Evolutionary conservation across 139 green algal genomes (phyloP), one percentile per base, ranked within the genome.

Genomic region (Chlorella sorokiniana): DNA sequence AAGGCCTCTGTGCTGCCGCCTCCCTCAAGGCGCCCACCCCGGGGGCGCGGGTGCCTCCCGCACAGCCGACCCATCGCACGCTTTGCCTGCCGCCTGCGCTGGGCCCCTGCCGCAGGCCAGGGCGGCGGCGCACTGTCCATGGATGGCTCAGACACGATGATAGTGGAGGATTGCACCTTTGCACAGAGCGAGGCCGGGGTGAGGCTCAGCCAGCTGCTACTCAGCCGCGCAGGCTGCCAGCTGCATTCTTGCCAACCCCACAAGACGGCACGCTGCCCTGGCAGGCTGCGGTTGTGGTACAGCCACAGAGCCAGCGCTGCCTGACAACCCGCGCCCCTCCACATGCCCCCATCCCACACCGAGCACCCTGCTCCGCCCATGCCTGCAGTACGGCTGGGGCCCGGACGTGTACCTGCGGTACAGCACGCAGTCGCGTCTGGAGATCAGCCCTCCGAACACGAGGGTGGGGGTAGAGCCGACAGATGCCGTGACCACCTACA

Each of bases 111-210:
- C 54, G 78, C 67, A 77, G 78, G 81, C 51, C 71, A 86, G 59
- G 81, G 81, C 14, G 81, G 81, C 27, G 81, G 70, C 31, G 81
- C 81, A 1, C 54, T 86, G n/a, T 70, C 73, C 71, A 86, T 86
- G 81, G 81, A 86, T 37, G 81, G 81, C 68, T 74, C 63, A 6
- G 81, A 86, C 71, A 81, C 56, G 3, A 37, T 81, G 27, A 65
- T 52, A 0, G n/a, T 86, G 20, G 41, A 77, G 33, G 44, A 68
- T 33, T 70, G 40, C 42, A 71, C 51, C 29, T 83, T 86, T 18
- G 7, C 29, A n/a, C n/a, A 68, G 22, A 86, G 61, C 71, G 40
- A 52, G 31, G 81, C 81, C 10, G 81, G 81, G 78, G 78, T 83
- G 78, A 83, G 78, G n/a, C n/a, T 69, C 8, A 40, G 31, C 8